Evolutionary conservation across 2,329 filamentous ascomycete genomes (phyloP), one percentile per base, ranked within the genome.

Genomic region (Fusarium sp.): DNA sequence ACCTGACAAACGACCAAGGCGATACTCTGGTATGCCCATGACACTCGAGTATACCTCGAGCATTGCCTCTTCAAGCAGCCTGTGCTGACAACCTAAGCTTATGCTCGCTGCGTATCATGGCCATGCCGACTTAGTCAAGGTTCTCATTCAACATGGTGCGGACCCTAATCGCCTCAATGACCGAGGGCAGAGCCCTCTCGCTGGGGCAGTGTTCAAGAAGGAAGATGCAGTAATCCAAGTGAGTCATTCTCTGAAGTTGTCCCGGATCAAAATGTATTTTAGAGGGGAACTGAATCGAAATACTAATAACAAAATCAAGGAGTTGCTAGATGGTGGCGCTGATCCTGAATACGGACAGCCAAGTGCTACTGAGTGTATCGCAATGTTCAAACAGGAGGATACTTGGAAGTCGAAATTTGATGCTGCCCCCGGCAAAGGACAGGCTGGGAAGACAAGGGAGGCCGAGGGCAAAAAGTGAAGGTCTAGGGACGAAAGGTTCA

Each of bases 61-160:
- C 35, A 18, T 10, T 8, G 22, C 18, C n/a, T 9, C 30, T 17
- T 9, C 8, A n/a, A 30, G 54, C 26, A 41, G 38, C 30, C 11
- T 45, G 28, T 18, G 35, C 72, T 74, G 41, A 75, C 47, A 41
- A 26, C 10, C 8, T 9, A 57, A 90, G 89, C 84, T 94, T 67
- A 94, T 94, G 92, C 87, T 94, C 3, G 90, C 92, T 1, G 87
- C 91, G 0, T 94, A 94, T 76, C 88, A 93, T 74, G 91, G 91
- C 17, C 90, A 93, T 62, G 85, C 87, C 4, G 84, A 87, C 0
- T 86, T 92, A 0, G 90, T 91, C 32, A 84, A 83, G 53, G 84
- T 92, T 66, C 85, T 94, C 17, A 80, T 94, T 3, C 83, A 88
- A 35, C 85, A 90, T 66, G 90, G 90, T 4, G 91, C 91, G 3